Evolutionary conservation across 768 basidiomycete genomes (phyloP).

Genomic region (Exsudoporus frostii): DNA sequence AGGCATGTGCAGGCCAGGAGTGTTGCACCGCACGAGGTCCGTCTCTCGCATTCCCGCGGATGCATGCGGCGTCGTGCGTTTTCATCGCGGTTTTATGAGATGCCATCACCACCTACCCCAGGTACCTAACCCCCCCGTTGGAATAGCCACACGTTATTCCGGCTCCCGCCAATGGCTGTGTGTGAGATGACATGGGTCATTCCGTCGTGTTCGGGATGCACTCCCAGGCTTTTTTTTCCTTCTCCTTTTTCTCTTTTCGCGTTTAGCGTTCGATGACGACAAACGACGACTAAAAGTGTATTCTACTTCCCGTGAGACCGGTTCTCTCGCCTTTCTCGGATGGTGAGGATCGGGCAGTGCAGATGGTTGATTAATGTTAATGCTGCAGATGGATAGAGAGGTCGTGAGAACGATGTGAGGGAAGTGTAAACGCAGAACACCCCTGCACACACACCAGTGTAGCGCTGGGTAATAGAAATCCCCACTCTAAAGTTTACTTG

Average conservation of each 20-base stretch:
- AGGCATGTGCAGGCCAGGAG: not conserved
- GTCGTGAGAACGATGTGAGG: not conserved
- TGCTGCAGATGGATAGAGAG: not conserved
- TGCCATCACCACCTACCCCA: not conserved
- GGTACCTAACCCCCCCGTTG: not conserved
- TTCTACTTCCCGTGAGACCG: not conserved
- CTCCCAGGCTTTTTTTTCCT: not conserved
- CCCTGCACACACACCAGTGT: not conserved
- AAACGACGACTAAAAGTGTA: not conserved
- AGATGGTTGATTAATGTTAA: not conserved
- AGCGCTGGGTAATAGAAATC: not conserved
- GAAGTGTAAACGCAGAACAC: not conserved
- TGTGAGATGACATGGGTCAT: not conserved
- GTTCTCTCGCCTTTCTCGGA: not conserved
- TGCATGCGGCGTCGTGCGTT: not conserved
- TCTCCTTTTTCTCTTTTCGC: too few relatives aligned
- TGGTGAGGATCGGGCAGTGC: not conserved
- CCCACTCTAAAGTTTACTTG: not conserved
- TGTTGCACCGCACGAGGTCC: not conserved
- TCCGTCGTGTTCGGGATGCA: not conserved
- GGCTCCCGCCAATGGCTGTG: not conserved
- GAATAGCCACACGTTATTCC: not conserved
- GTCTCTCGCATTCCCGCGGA: slow-evolving; percentile 3
- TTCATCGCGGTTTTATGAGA: not conserved
- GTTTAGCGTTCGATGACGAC: not conserved